Evolutionary conservation across 495 filamentous ascomycete species (phyloP), one percentile per base, ranked within the genome.

Genomic region (Chlorociboria aeruginascens): DNA sequence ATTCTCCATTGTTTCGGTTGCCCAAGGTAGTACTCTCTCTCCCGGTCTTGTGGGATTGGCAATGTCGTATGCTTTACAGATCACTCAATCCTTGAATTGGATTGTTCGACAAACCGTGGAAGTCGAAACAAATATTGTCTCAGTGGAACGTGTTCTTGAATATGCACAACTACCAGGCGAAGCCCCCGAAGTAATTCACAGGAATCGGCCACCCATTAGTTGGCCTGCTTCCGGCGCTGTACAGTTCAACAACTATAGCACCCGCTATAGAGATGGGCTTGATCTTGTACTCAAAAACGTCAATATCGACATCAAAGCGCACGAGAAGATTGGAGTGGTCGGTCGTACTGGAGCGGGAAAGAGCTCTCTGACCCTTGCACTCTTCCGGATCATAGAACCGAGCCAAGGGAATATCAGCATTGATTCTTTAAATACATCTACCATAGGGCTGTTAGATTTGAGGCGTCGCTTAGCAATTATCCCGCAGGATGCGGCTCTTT

Each of bases 121-220:
- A 66, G 93, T 97, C 30, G 93, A 99, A 71, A 97, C 92, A 33
- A 99, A 99, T 66, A 97, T 97, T 52, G 90, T 99, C 48, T 95
- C 93, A 9, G 93, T 99, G 45, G 93, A 99, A 74, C 83, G 93
- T 50, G 87, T 97, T 36, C 81, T 97, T 49, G 93, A 99, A 66
- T 99, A 99, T 64, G 86, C 92, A 47, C 77, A 77, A 52, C 77
- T 97, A 52, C 92, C 92, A 29, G 92, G 86, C 64, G 93, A 99
- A 68, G 92, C 93, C 40, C 87, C 89, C 17, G 93, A 99, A 56
- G 83, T 96, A 49, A 85, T 99, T 50, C 84, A 84, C 51, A 82
- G 87, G 62, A 78, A 84, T 55, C 76, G 89, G 43, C 90, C 93
- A 47, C 78, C 86, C 17, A 83, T 85, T 53, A 83, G 86, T 63